A percentile compares a stretch with the other conserved stretches of the same genome.
Conservation (phyloP, 768 basidiomycete species). For the Tulasnella sp. region DNA sequence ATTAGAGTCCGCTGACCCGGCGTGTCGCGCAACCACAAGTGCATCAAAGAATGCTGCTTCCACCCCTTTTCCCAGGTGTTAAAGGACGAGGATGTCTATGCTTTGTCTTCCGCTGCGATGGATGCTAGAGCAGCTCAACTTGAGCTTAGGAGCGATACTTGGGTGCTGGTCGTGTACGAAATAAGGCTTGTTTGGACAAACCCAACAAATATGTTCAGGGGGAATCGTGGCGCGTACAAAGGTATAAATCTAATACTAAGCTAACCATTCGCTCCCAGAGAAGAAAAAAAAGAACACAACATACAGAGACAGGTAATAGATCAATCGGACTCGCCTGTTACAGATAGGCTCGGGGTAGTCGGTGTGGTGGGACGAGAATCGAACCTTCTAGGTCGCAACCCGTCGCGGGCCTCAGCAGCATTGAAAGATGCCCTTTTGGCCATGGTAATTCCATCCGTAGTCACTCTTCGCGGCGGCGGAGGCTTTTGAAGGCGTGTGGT, state of each 20-base stretch:
- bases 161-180: too few relatives aligned
- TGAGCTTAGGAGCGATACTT: too few relatives aligned
- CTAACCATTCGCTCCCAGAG: not conserved
- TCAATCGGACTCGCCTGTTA: not conserved
- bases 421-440: not conserved
- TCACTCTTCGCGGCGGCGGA: slow-evolving; percentile 7
- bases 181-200: too few relatives aligned
- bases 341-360: not conserved
- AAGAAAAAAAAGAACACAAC: not conserved
- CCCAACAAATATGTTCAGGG: too few relatives aligned
- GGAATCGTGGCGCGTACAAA: too few relatives aligned
- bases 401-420: not conserved
- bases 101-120: too few relatives aligned
- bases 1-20: slow-evolving; percentile 55
- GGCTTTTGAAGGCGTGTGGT: not conserved
- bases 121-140: too few relatives aligned
- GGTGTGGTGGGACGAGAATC: not conserved
- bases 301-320: not conserved
- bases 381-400: not conserved
- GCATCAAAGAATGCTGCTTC: slow-evolving; percentile 40
- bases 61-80: too few relatives aligned
- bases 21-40: slow-evolving; percentile 59
- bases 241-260: not conserved
- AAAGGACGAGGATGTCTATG: too few relatives aligned
- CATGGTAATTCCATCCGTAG: slow-evolving; percentile 3